Evolutionary conservation across 1,284 basidiomycete genomes (phyloP), one percentile per base, ranked within the genome.

Genomic region (Naganishia sp.): DNA sequence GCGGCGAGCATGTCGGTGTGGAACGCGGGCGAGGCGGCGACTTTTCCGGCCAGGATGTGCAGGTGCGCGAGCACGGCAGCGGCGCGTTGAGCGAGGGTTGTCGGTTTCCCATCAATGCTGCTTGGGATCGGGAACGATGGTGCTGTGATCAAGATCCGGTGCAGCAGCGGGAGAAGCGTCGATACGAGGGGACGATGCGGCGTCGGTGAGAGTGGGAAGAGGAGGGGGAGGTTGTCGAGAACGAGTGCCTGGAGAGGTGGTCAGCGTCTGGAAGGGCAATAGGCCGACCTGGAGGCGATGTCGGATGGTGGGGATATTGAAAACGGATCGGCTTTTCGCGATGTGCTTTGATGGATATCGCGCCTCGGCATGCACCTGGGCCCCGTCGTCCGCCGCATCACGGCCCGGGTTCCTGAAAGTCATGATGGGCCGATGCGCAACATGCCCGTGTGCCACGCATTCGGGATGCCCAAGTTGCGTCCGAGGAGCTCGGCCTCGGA

Each of bases 41-140:
- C 75, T 66, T 80, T 80, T 3, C 79, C 79, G 0, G 71, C 66
- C 0, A 73, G 72, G 18, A 76, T 68, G 60, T 78, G 75, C 15
- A 79, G 60, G 16, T 68, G 64, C 6, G 78, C 72, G 6, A 78
- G 55, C 0, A 77, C 45, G 46, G 3, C 23, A 6, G 65, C 42
- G 9, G 65, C 50, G 45, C 59, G 57, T 13, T 49, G 28, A 13
- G 44, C 43, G n/a, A 55, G 59, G 18, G 48, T 43, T 39, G 10
- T 46, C 4, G 50, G n/a, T 52, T 52, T 65, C 10, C 72, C 33
- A 15, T 65, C 0, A 74, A 70, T 0, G 75, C 46, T 39, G 25
- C 45, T 28, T 21, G 45, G 55, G 16, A 68, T 31, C 39, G 60
- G 21, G 70, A 45, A 23, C 68, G 65, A 16, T 6, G 70, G 68